These are phyloP conservation scores for Hyaloscypha bicolor DNA, from an alignment of 495 filamentous ascomycete genomes.

Conservation along the genomic window DNA sequence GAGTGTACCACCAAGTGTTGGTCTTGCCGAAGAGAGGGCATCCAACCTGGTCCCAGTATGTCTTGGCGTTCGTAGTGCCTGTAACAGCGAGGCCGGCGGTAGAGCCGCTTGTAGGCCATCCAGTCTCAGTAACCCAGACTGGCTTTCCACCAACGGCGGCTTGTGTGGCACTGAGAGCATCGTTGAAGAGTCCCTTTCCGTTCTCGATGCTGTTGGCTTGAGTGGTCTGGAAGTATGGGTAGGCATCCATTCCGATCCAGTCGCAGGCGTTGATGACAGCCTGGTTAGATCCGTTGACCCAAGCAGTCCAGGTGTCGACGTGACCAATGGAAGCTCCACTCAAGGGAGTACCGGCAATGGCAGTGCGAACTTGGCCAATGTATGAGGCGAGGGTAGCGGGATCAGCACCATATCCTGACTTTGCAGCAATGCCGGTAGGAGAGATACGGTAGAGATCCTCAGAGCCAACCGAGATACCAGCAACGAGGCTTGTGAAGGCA, in stretches of 20 bases:
- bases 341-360: conserved; percentile 61
- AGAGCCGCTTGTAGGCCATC: conserved; percentile 75
- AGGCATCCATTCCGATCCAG: conserved; percentile 78
- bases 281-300: conserved; percentile 72
- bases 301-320: conserved; percentile 92
- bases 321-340: conserved; percentile 68
- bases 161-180: conserved; percentile 60
- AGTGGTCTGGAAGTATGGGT: conserved; percentile 75
- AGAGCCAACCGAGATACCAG: conserved; percentile 86
- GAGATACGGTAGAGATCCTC: conserved; percentile 89
- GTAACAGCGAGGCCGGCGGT: conserved; percentile 63
- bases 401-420: conserved; percentile 56
- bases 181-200: conserved; percentile 63
- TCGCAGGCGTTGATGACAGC: conserved; percentile 71
- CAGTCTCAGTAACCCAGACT: conserved; percentile 91
- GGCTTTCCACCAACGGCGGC: conserved; percentile 62
- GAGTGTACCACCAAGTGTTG: conserved; percentile 79
- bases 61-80: conserved; percentile 67
- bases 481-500: conserved; percentile 63
- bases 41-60: conserved; percentile 77
- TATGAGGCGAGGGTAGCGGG: conserved; percentile 62
- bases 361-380: conserved; percentile 63
- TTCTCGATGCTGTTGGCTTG: conserved; percentile 65
- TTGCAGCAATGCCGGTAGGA: conserved; percentile 49
- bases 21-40: conserved; percentile 65